Conservation (phyloP, 164 flowering plant species). For the Vitis vinifera region ASM3070453v1 NC_081811.1:1227001-1227500, state of each 20-base stretch:
- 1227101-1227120: constrained; percentile 98
- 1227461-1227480: constrained; percentile 91
- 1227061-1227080: neutral
- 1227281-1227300: constrained; percentile 91
- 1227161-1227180: constrained; percentile 99
- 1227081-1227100: constrained; percentile 46
- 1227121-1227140: constrained; percentile 99
- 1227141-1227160: constrained; percentile 99
- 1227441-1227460: constrained; percentile 77
- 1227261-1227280: constrained; percentile 95
- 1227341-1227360: too few species aligned
- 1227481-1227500: constrained; percentile 93
- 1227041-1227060: neutral
- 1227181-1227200: constrained; percentile 24
- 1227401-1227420: neutral
- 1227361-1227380: neutral
- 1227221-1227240: neutral
- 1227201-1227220: neutral
- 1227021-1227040: constrained; percentile 5
- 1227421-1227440: neutral
- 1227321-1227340: constrained; percentile 16
- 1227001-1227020: constrained; percentile 13
- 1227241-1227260: neutral
- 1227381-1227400: neutral
- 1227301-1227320: constrained; percentile 99